These are phyloP conservation scores for Euphorbia celastroides DNA, from an alignment of 441 rosid species.

Conservation along the genomic window DNA sequence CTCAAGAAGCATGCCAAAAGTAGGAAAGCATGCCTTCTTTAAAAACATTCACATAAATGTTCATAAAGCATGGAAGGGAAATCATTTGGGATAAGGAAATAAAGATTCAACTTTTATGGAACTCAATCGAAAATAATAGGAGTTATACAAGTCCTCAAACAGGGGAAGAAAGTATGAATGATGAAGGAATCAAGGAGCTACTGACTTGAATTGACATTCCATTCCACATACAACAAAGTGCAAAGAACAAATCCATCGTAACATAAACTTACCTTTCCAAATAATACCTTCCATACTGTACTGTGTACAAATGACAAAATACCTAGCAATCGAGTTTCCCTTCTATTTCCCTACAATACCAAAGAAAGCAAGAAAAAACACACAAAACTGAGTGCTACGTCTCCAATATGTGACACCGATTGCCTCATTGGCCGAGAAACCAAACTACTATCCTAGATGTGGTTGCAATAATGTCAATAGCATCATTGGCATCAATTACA, in stretches of 20 bases:
- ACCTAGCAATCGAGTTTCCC: constrained; percentile 90
- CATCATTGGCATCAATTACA: constrained; percentile 5
- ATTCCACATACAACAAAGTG: background rate
- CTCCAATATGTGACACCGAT: constrained; percentile 4
- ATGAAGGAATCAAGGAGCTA: background rate
- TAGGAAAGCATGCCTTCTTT: no score
- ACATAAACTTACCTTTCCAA: constrained; percentile 64
- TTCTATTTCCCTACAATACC: constrained; percentile 75
- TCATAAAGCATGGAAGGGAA: constrained; percentile 1
- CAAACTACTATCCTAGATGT: background rate
- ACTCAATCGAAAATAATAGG: background rate
- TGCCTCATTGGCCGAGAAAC: background rate
- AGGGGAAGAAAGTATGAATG: background rate
- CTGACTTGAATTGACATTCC: background rate
- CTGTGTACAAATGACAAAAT: constrained; percentile 92
- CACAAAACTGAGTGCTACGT: background rate
- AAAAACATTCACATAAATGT: background rate
- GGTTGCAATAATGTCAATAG: background rate
- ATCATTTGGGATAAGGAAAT: background rate
- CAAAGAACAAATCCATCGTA: background rate
- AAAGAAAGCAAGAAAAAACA: constrained; percentile 6
- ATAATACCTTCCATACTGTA: constrained; percentile 95
- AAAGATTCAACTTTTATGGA: background rate
- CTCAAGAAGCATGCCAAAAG: background rate
- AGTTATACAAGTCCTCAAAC: background rate